Base-by-base conservation (phyloP, 1,139 yeast species). In the Suhomyces bolitotheri region DNA sequence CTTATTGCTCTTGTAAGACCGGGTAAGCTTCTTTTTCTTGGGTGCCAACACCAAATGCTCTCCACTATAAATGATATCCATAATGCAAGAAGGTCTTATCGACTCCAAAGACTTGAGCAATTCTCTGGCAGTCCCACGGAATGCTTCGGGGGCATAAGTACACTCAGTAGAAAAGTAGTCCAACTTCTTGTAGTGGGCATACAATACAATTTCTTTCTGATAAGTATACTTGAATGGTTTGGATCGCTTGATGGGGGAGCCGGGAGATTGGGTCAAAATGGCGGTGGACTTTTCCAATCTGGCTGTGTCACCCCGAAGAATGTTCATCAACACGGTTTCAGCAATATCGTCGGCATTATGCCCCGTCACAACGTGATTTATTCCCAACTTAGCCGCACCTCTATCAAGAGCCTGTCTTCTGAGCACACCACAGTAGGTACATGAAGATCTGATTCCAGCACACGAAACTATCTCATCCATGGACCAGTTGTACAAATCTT, bases 261-360 rank as follows among this genome's bases (percentile, higher is more conserved):
- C 94, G 0, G 79, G 64, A 16, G 87, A 76, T 38, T 80, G 82
- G 0, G 99, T 94, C 45, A 90, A 73, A 27, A 94, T 88, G 25
- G 85, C 76, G 10, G 96, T 87, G n/a, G 97, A 88, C 45, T 83
- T 80, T 52, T 88, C 97, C 38, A 94, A 66, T 44, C 99, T 72
- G 16, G 96, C 95, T 5, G 89, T 83, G 54, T 94, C 99, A n/a
- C 99, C 99, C 48, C 99, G 73, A 19, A 94, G 64, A 28, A 92
- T 62, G 59, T 94, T 94, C 97, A 94, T 90, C 40, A 94, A 62
- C 3, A 94, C 96, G 0, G 99, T 94, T 56, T 94, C 99, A 0
- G 99, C 99, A 86, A 94, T 85, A 61, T 94, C 99, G 58, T 94
- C 99, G 0, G 99, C 99, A 59, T 94, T 94, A 61, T 94, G 99